phyloP scores from a whole-genome alignment of 257 asterid species.

The Parsonsia alboflavescens region DNA sequence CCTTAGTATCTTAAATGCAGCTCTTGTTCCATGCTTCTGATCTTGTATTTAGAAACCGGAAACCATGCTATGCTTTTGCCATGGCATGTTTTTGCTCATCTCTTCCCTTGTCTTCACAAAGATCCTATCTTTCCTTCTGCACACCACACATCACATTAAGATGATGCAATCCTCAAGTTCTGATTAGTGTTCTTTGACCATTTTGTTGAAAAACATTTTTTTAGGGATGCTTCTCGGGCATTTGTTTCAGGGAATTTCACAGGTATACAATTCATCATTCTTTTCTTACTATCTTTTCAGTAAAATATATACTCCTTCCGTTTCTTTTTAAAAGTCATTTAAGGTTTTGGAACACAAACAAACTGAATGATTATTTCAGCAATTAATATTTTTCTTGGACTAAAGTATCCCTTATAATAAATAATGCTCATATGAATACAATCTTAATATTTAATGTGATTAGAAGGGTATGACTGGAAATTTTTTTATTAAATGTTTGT shows the following conservation, averaged over 20 bases:
- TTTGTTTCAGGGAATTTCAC: conserved; percentile 91
- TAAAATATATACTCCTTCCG: no score
- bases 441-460: no score
- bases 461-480: no score
- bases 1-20: background rate
- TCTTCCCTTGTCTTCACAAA: background rate
- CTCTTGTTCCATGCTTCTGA: background rate
- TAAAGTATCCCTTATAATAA: no score
- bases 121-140: background rate
- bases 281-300: background rate
- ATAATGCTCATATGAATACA: no score
- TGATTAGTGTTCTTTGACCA: background rate
- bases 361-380: no score
- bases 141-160: no score
- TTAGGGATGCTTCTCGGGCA: conserved; percentile 96
- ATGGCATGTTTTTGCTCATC: background rate
- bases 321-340: no score
- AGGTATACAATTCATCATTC: conserved; percentile 34
- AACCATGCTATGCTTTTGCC: background rate
- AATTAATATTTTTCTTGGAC: no score
- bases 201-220: conserved; percentile 1
- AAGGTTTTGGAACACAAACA: no score
- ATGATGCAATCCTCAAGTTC: background rate
- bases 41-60: background rate
- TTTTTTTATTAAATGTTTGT: no score